phyloP scores from a whole-genome alignment of 345 rosid genomes.

The Gossypium australe region DNA sequence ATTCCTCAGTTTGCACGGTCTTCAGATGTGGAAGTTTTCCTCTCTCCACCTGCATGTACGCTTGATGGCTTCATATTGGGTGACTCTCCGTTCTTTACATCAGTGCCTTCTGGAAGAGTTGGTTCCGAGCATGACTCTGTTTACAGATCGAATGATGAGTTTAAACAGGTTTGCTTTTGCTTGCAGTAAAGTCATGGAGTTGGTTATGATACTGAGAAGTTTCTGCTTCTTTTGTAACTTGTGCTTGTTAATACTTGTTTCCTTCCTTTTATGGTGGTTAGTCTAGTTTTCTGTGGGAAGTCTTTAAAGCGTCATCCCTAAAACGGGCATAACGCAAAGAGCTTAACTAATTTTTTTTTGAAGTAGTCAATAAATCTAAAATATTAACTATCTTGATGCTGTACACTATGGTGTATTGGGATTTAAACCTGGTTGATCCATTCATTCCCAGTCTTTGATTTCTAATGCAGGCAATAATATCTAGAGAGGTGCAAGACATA shows the following conservation, averaged over 20 bases:
- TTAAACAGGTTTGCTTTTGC: conserved; percentile 60
- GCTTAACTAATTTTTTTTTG: not conserved
- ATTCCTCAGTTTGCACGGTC: conserved; percentile 89
- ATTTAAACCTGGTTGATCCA: not conserved
- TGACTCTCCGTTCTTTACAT: conserved; percentile 86
- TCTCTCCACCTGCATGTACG: conserved; percentile 76
- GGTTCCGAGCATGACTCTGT: conserved; percentile 70
- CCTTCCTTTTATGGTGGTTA: not conserved
- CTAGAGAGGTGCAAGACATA: conserved; percentile 70
- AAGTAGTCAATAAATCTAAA: not conserved
- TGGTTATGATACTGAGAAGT: not conserved
- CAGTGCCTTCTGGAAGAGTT: conserved; percentile 97
- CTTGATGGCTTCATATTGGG: conserved; percentile 87
- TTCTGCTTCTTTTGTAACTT: not conserved
- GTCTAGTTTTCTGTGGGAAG: not conserved
- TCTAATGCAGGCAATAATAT: conserved; percentile 50
- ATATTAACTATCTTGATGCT: not conserved
- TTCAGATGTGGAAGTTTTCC: conserved; percentile 89
- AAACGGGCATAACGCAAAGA: not conserved
- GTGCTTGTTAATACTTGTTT: not conserved
- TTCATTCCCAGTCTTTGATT: not conserved
- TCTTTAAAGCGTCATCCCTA: not conserved
- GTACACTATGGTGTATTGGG: not conserved
- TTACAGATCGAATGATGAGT: conserved; percentile 73
- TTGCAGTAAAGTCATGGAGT: not conserved